These are phyloP conservation scores for Mycena vulgaris DNA, from an alignment of 768 basidiomycete species.

Conservation along the genomic window DNA sequence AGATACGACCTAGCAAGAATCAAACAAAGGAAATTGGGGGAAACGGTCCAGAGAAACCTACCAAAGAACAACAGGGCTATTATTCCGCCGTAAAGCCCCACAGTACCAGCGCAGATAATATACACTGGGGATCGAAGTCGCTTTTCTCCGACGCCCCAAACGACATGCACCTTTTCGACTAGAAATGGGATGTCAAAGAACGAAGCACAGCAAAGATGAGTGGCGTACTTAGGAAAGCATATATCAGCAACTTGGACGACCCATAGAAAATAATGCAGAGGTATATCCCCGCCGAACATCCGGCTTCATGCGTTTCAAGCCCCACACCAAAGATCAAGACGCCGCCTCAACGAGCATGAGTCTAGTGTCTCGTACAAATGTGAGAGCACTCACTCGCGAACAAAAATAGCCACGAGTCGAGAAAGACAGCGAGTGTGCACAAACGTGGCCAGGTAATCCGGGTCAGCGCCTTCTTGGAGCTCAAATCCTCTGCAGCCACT, in stretches of 20 bases:
- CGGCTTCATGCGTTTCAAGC: constrained; percentile 21
- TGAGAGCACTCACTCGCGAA: constrained; percentile 9
- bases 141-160: constrained; percentile 21
- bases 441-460: constrained; percentile 15
- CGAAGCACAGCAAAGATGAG: neutral
- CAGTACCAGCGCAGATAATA: constrained; percentile 15
- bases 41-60: neutral
- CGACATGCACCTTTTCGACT: constrained; percentile 26
- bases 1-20: constrained; percentile 11
- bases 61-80: constrained; percentile 23
- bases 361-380: neutral
- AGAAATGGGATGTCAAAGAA: neutral
- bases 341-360: constrained; percentile 3
- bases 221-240: constrained; percentile 16
- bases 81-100: constrained; percentile 15
- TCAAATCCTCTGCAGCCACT: constrained; percentile 10
- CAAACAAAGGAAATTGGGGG: neutral
- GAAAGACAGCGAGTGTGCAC: constrained; percentile 14
- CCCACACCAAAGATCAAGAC: constrained; percentile 20
- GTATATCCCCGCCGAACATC: constrained; percentile 23
- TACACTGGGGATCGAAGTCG: constrained; percentile 16
- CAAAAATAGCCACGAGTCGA: constrained; percentile 23
- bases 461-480: constrained; percentile 6
- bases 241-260: constrained; percentile 21
- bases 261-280: constrained; percentile 26